These are phyloP conservation scores for Talaromyces wortmannii DNA, from an alignment of 495 filamentous ascomycete genomes.

Conservation along the genomic window DNA sequence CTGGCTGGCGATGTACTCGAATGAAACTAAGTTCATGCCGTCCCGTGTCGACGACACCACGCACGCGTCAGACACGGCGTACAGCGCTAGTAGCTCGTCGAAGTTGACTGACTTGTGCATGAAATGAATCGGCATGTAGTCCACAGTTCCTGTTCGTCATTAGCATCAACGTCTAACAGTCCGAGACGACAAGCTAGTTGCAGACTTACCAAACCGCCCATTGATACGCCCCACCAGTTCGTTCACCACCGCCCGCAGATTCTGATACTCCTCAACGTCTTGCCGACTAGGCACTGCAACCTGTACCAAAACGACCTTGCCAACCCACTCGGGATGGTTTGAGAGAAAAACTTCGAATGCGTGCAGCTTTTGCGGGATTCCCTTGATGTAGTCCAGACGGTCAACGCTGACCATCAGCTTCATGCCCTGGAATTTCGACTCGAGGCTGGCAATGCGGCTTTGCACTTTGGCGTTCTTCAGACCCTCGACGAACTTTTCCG, in stretches of 20 bases:
- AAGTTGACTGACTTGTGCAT: constrained; percentile 91
- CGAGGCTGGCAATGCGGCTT: constrained; percentile 76
- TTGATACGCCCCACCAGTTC: constrained; percentile 94
- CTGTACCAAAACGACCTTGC: constrained; percentile 95
- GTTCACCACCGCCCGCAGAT: constrained; percentile 86
- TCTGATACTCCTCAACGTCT: constrained; percentile 97
- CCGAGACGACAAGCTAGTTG: not conserved
- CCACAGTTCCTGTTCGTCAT: constrained; percentile 61
- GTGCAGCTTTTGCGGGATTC: constrained; percentile 93
- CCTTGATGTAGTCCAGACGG: constrained; percentile 95
- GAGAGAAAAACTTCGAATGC: constrained; percentile 93
- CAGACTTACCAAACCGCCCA: constrained; percentile 67
- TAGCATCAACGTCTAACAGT: constrained; percentile 5
- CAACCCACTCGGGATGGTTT: constrained; percentile 95
- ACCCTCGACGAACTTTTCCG: constrained; percentile 86
- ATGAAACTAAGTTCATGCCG: constrained; percentile 98
- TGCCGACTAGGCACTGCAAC: constrained; percentile 90
- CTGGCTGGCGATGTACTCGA: constrained; percentile 95
- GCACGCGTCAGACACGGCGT: constrained; percentile 89
- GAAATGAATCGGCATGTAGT: constrained; percentile 98
- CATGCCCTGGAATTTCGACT: constrained; percentile 89
- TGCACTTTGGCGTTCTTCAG: constrained; percentile 79
- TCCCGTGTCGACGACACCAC: constrained; percentile 94
- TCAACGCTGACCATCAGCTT: constrained; percentile 97
- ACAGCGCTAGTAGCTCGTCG: constrained; percentile 87